Evolutionary conservation across 768 basidiomycete genomes (phyloP), one percentile per base, ranked within the genome.

Genomic region (Leucocoprinus leucothites): DNA sequence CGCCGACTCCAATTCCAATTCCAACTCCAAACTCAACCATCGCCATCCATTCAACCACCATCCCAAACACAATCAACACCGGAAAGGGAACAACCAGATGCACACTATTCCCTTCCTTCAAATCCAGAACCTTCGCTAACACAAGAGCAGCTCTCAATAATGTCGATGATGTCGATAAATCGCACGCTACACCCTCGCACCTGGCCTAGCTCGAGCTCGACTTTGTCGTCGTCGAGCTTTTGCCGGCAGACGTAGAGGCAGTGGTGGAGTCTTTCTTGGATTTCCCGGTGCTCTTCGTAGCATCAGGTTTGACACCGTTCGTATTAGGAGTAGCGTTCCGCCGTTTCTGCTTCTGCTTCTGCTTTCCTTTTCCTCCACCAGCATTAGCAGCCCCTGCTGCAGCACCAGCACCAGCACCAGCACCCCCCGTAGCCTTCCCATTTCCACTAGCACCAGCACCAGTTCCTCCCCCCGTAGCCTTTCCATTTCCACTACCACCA

Each of bases 201-300:
- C 52, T 53, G 45, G 52, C 52, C 52, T 53, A 53, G 40, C 52
- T 53, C 45, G 52, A 46, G 42, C 21, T 21, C 43, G 18, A n/a
- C n/a, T n/a, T n/a, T n/a, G n/a, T n/a, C n/a, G n/a, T n/a, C n/a
- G n/a, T n/a, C n/a, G n/a, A n/a, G n/a, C n/a, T n/a, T n/a, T n/a
- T n/a, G n/a, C n/a, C 43, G 25, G 13, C 43, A 44, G 19, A 7
- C 21, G 43, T 24, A 44, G 19, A 22, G 25, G 19, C n/a, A 44
- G 43, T 13, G 11, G 21, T 7, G 13, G 43, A 19, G 43, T 13
- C 43, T 9, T 19, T 44, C 19, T 31, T 40, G 42, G 36, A 24
- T 44, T 26, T 54, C 53, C 35, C 26, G 47, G 45, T 26, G 18
- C 34, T 14, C 51, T 40, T 8, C 14, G 8, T 9, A n/a, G n/a